Evolutionary conservation across 2,329 filamentous ascomycete genomes (phyloP).

Genomic region (Neofusicoccum laricinum): DNA sequence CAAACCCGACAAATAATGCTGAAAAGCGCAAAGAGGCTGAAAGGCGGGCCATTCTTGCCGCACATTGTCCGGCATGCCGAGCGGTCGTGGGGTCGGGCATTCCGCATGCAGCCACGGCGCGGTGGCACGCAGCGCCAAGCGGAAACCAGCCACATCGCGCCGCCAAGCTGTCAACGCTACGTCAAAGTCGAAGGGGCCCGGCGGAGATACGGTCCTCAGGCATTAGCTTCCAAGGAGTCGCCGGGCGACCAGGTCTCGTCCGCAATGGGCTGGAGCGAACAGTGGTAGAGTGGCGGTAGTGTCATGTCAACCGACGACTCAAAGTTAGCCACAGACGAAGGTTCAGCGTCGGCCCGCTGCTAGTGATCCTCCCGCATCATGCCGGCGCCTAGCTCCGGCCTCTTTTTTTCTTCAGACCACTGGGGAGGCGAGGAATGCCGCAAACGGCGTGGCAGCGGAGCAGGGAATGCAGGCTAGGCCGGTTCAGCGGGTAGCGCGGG

Average conservation of each 20-base stretch:
- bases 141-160: conserved; percentile 11
- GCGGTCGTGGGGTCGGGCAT: conserved; percentile 7
- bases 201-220: background rate
- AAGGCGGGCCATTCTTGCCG: conserved; percentile 8
- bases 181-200: background rate
- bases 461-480: conserved; percentile 13
- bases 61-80: conserved; percentile 11
- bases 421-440: conserved; percentile 13
- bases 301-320: conserved; percentile 3
- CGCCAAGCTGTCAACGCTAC: conserved; percentile 5
- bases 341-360: conserved; percentile 9
- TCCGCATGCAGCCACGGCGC: conserved; percentile 14
- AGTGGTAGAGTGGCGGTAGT: background rate
- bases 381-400: conserved; percentile 8
- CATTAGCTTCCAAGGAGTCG: conserved; percentile 1
- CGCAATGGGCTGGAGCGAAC: background rate
- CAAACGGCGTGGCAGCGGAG: conserved; percentile 17
- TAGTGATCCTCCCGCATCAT: conserved; percentile 9
- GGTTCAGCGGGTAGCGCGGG: background rate
- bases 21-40: conserved; percentile 14
- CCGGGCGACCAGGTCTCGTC: conserved; percentile 5
- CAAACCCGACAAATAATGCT: conserved; percentile 21
- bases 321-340: conserved; percentile 8
- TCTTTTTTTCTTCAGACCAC: conserved; percentile 12
- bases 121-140: conserved; percentile 1